These are phyloP conservation scores for Tricholoma matsutake DNA, from an alignment of 768 basidiomycete species.

Conservation along the genomic window DNA sequence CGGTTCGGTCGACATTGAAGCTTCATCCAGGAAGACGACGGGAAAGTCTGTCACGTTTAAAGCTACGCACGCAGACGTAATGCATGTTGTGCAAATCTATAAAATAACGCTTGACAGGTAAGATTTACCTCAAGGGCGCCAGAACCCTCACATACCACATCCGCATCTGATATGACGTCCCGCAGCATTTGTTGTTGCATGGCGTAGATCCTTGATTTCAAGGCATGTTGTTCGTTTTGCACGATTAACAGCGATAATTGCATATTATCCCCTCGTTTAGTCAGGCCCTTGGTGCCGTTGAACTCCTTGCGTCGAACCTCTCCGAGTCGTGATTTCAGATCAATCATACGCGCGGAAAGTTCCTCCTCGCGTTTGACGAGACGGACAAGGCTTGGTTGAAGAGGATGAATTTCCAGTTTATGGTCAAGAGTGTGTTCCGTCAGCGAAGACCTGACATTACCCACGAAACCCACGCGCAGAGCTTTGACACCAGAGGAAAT, in stretches of 20 bases:
- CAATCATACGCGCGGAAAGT: slow-evolving; percentile 20
- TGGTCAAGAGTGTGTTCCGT: slow-evolving; percentile 57
- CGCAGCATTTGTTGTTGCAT: slow-evolving; percentile 60
- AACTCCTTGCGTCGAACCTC: slow-evolving; percentile 18
- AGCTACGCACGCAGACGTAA: slow-evolving; percentile 65
- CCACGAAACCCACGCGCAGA: slow-evolving; percentile 69
- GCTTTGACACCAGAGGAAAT: slow-evolving; percentile 60
- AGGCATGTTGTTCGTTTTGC: slow-evolving; percentile 21
- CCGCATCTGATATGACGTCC: slow-evolving; percentile 60
- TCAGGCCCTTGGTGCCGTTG: slow-evolving; percentile 8
- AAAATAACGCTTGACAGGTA: slow-evolving; percentile 3
- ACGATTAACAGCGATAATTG: slow-evolving; percentile 24
- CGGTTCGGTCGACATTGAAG: slow-evolving; percentile 95
- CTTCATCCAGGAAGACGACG: slow-evolving; percentile 91
- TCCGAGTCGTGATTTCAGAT: slow-evolving; percentile 20
- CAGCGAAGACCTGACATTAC: slow-evolving; percentile 57
- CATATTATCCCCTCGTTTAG: slow-evolving; percentile 31
- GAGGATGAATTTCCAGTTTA: slow-evolving; percentile 59
- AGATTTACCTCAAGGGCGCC: background rate
- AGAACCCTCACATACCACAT: slow-evolving; percentile 57
- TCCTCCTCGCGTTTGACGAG: slow-evolving; percentile 38
- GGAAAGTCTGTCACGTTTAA: slow-evolving; percentile 83
- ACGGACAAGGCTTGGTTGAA: slow-evolving; percentile 41
- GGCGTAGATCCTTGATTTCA: slow-evolving; percentile 47
- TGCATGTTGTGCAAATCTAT: slow-evolving; percentile 88